Evolutionary conservation across 1,139 yeast genomes (phyloP).

Genomic region (Candida pseudoviswanathii): DNA sequence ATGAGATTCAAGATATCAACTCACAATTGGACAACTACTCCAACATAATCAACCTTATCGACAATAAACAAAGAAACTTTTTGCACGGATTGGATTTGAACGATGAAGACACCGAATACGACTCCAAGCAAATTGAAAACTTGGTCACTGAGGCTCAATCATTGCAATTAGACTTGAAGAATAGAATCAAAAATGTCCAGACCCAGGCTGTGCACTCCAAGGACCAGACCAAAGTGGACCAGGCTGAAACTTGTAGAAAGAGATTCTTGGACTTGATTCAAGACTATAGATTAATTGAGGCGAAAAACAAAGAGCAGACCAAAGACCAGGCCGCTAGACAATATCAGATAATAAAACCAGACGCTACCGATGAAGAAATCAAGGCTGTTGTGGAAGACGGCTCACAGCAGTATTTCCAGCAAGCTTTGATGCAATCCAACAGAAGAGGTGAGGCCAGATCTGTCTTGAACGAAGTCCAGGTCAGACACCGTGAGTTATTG

Average conservation of each 20-base stretch:
- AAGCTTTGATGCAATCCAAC: slow-evolving; percentile 87
- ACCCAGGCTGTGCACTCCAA: slow-evolving; percentile 55
- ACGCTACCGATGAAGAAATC: slow-evolving; percentile 84
- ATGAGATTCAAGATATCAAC: slow-evolving; percentile 80
- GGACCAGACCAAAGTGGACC: slow-evolving; percentile 82
- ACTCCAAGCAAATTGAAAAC: slow-evolving; percentile 76
- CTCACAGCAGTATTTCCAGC: slow-evolving; percentile 90
- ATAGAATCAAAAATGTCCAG: slow-evolving; percentile 76
- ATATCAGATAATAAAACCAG: slow-evolving; percentile 89
- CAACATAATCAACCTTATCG: slow-evolving; percentile 72
- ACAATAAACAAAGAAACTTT: slow-evolving; percentile 78
- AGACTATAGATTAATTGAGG: slow-evolving; percentile 84
- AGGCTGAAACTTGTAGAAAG: slow-evolving; percentile 86
- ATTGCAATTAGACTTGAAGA: slow-evolving; percentile 73
- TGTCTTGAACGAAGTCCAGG: slow-evolving; percentile 93
- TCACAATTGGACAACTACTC: slow-evolving; percentile 80
- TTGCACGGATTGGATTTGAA: slow-evolving; percentile 76
- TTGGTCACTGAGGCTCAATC: slow-evolving; percentile 78
- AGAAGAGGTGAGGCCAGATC: slow-evolving; percentile 97
- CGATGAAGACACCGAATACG: slow-evolving; percentile 72
- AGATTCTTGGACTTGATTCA: slow-evolving; percentile 85
- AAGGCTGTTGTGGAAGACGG: slow-evolving; percentile 82
- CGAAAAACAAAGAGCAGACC: slow-evolving; percentile 81
- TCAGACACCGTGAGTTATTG: slow-evolving; percentile 93
- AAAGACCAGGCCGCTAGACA: slow-evolving; percentile 91